Percentiles rank a stretch among this genome's conserved stretches.
These are phyloP conservation scores for Pezicula carpinea DNA, from an alignment of 2,329 filamentous ascomycete species.

Conservation along the genomic window DNA sequence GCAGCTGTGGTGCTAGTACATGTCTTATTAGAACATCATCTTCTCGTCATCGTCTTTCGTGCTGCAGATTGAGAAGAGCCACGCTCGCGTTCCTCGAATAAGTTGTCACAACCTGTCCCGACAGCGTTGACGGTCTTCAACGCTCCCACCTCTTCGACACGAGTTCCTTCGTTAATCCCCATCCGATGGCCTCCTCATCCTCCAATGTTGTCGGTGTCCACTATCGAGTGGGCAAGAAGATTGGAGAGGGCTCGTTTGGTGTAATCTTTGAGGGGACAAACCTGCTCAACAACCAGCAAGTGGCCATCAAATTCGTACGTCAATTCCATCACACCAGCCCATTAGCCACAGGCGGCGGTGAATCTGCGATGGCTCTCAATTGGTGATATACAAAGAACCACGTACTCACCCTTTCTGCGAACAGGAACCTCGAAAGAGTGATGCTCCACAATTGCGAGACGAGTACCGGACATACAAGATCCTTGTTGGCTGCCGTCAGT, in stretches of 20 bases:
- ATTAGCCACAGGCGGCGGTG: too few species aligned
- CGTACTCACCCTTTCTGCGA: conserved; percentile 3
- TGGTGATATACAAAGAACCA: neutral
- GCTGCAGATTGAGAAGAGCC: conserved; percentile 14
- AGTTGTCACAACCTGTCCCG: conserved; percentile 2
- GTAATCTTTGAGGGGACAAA: conserved; percentile 99
- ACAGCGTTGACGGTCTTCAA: conserved; percentile 11
- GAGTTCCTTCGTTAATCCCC: conserved; percentile 12
- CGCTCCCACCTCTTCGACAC: neutral
- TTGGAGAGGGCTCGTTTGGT: conserved; percentile 96
- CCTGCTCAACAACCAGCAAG: conserved; percentile 96
- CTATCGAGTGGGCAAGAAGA: conserved; percentile 98
- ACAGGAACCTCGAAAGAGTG: conserved; percentile 97
- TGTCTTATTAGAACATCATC: neutral
- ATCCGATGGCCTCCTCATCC: conserved; percentile 29
- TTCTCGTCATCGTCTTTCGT: conserved; percentile 1
- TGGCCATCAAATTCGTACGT: conserved; percentile 98
- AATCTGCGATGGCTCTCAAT: neutral
- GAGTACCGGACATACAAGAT: conserved; percentile 99
- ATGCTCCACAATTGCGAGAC: conserved; percentile 94
- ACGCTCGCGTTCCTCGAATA: conserved; percentile 11
- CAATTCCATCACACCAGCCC: conserved; percentile 2
- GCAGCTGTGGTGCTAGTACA: neutral
- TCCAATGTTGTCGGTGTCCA: conserved; percentile 98
- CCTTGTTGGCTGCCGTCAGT: conserved; percentile 96